A percentile compares a stretch with the other conserved stretches of the same genome.
Evolutionary conservation across 1,139 yeast genomes (phyloP).

Genomic region (Meyerozyma athensensis): DNA sequence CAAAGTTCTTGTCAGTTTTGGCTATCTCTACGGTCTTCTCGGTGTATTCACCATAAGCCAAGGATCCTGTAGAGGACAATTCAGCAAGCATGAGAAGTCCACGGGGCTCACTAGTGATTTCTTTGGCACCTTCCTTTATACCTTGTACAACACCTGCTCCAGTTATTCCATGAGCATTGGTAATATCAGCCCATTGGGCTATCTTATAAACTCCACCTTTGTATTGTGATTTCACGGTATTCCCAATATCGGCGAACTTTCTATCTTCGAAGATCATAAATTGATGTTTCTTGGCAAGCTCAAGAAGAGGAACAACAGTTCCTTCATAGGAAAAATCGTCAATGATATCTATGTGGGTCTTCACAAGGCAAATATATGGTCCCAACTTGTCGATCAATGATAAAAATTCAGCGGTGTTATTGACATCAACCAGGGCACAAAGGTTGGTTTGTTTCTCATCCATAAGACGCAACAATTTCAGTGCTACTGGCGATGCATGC

Average conservation of each 20-base stretch:
- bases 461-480: conserved; percentile 69
- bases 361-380: conserved; percentile 85
- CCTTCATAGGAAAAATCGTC: conserved; percentile 81
- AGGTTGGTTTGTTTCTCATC: conserved; percentile 77
- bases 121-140: conserved; percentile 74
- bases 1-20: conserved; percentile 78
- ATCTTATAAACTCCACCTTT: conserved; percentile 85
- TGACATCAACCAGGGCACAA: conserved; percentile 95
- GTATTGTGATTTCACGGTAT: conserved; percentile 92
- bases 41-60: conserved; percentile 92
- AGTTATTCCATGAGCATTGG: conserved; percentile 97
- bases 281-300: conserved; percentile 67
- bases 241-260: conserved; percentile 98
- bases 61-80: conserved; percentile 85
- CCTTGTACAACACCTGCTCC: conserved; percentile 94
- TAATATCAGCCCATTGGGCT: conserved; percentile 92
- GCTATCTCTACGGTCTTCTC: conserved; percentile 86
- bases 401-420: conserved; percentile 70
- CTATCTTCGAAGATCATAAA: conserved; percentile 93
- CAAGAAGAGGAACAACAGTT: conserved; percentile 70
- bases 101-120: conserved; percentile 67
- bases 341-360: conserved; percentile 91
- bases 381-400: conserved; percentile 73
- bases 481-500: conserved; percentile 78
- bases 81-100: conserved; percentile 96